Evolutionary conservation across 2,329 filamentous ascomycete species (phyloP).

Genomic region (Fusarium humuli): DNA sequence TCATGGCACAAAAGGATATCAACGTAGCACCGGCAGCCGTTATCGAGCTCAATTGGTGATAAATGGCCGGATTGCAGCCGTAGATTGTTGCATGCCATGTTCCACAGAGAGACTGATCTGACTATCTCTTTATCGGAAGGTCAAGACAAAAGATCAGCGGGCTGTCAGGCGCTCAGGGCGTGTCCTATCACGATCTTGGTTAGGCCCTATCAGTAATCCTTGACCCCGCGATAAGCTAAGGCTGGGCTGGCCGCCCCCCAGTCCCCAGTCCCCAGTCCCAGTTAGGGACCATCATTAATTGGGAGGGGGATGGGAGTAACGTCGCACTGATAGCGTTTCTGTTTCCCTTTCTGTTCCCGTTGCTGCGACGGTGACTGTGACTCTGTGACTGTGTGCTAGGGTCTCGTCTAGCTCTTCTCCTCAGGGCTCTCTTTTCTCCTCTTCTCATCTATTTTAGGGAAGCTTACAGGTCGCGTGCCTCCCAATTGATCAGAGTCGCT

Average conservation of each 20-base stretch:
- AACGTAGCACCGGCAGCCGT: constrained; percentile 30
- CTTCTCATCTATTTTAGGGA: constrained; percentile 20
- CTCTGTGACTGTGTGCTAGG: not conserved
- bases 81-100: constrained; percentile 32
- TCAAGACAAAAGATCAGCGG: constrained; percentile 4
- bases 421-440: not conserved
- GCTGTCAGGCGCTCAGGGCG: constrained; percentile 7
- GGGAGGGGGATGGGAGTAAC: not conserved
- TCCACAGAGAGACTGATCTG: constrained; percentile 10
- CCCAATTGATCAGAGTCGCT: not conserved
- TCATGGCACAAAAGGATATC: not conserved
- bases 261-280: not conserved
- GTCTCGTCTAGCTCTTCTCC: constrained; percentile 1
- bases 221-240: constrained; percentile 27
- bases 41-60: constrained; percentile 27
- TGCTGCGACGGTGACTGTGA: not conserved
- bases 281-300: not conserved
- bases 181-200: constrained; percentile 12
- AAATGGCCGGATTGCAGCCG: constrained; percentile 35
- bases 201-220: constrained; percentile 8
- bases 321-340: constrained; percentile 24
- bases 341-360: not conserved
- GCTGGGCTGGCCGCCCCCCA: not conserved
- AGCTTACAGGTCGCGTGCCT: constrained; percentile 25
- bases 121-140: constrained; percentile 25